Base-by-base conservation (phyloP, 257 asterid genomes). In the Solanum clarkiae region DNA sequence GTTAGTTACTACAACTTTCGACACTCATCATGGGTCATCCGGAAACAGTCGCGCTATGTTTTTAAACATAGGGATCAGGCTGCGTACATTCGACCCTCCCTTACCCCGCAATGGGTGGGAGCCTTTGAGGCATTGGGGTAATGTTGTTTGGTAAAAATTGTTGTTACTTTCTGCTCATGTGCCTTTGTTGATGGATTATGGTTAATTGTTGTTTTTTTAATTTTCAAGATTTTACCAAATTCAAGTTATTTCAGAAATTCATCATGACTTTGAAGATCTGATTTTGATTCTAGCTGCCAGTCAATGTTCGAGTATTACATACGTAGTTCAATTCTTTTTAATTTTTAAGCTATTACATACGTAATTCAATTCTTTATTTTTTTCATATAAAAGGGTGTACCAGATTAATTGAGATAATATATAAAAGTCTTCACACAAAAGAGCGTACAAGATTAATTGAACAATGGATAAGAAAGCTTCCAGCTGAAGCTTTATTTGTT, bases 311-410 rank as follows among this genome's bases (percentile, higher is more conserved):
- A 32, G 36, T 32, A 32, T 32, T 32, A 32, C 36, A 32, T 32
- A 32, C 36, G 36, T 32, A 32, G 36, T 51, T 1, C 26, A 69
- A 42, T 60, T 8, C 7, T 53, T n/a, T 95, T 96, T 85, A 91
- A 92, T 69, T 96, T 32, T 29, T 29, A 29, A 2, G 32, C 32
- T 29, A 29, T 29, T 29, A 29, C 32, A 29, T 29, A 29, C 3
- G 3, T 29, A 29, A 3, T 29, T 42, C 45, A 7, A 42, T 42
- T 42, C 45, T 42, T 7, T 42, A 4, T 42, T 0, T 42, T 42
- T 42, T 69, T 17, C 51, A 36, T 36, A 70, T 24, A 66, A 51
- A 51, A 66, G 75, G 32, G 22, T 5, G 8, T 15, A 40, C 9
- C 36, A 32, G 79, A 40, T 8, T 18, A 70, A 9, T 70, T 70